A percentile compares a stretch with the other conserved stretches of the same genome.
Evolutionary conservation across 2,329 filamentous ascomycete genomes (phyloP).

Genomic region (Allantophomopsis lycopodina): DNA sequence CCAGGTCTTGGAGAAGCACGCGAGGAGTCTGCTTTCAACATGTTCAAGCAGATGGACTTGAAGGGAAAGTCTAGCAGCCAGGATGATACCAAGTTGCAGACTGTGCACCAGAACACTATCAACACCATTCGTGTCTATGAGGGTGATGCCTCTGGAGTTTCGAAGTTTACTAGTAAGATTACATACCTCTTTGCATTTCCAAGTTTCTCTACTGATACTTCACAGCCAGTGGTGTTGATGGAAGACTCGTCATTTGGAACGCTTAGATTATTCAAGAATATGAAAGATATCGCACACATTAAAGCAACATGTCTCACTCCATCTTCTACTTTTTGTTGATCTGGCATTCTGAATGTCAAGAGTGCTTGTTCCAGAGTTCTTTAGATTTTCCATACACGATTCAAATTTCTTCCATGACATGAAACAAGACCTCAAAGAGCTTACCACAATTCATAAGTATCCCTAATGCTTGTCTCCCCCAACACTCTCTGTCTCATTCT

Average conservation of each 20-base stretch:
- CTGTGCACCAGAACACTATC: conserved; percentile 93
- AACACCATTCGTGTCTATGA: conserved; percentile 71
- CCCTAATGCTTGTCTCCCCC: no score
- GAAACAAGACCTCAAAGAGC: no score
- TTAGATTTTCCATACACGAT: no score
- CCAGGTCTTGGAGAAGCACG: conserved; percentile 35
- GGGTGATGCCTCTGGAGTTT: conserved; percentile 46
- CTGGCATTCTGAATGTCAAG: no score
- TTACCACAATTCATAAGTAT: no score
- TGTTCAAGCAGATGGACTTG: conserved; percentile 98
- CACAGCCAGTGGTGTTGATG: conserved; percentile 69
- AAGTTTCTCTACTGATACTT: conserved; percentile 16
- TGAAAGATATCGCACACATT: no score
- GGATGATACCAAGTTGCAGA: conserved; percentile 89
- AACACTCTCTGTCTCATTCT: no score
- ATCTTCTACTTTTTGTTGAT: no score
- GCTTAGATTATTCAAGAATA: conserved; percentile 26
- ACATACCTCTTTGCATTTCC: conserved; percentile 1
- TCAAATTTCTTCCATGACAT: no score
- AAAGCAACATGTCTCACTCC: no score
- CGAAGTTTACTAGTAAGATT: conserved; percentile 75
- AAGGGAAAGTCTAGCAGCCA: conserved; percentile 65
- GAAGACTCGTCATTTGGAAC: conserved; percentile 68
- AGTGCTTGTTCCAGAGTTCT: no score
- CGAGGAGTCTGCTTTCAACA: conserved; percentile 90